A percentile compares a stretch with the other conserved stretches of the same genome.
Conservation (phyloP, 257 asterid species). For the Pogostemon cablin region DNA sequence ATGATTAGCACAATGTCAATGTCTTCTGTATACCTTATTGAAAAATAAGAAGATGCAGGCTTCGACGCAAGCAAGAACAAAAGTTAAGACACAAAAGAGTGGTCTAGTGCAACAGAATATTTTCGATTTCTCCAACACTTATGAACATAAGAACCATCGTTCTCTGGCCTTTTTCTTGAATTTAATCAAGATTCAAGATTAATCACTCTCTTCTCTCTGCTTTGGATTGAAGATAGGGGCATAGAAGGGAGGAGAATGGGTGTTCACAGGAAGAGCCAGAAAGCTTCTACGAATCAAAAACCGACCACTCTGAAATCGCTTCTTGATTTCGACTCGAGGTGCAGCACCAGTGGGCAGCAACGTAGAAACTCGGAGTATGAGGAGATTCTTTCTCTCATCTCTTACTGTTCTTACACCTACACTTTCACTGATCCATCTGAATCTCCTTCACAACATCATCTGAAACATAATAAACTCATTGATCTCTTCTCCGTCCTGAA, state of each 20-base stretch:
- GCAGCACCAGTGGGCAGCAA: conserved; percentile 34
- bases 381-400: conserved; percentile 48
- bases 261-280: conserved; percentile 49
- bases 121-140: conserved; percentile 41
- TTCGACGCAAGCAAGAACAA: conserved; percentile 24
- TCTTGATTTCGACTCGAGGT: conserved; percentile 59
- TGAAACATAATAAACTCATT: conserved; percentile 62
- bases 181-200: conserved; percentile 27
- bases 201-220: conserved; percentile 33
- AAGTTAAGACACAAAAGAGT: conserved; percentile 10
- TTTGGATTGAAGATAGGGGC: background rate
- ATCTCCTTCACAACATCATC: conserved; percentile 58
- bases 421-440: conserved; percentile 66
- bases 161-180: conserved; percentile 30
- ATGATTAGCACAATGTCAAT: conserved; percentile 17
- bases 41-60: conserved; percentile 20
- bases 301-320: conserved; percentile 53
- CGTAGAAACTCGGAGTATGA: conserved; percentile 39
- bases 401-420: conserved; percentile 55
- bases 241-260: conserved; percentile 35
- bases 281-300: conserved; percentile 45
- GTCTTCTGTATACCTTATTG: background rate
- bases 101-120: background rate
- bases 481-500: conserved; percentile 52
- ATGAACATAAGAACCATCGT: conserved; percentile 38